Percentiles rank a stretch among this genome's conserved stretches.
phyloP scores from a whole-genome alignment of 23 red algal species.

The Agarophyton chilense region DNA sequence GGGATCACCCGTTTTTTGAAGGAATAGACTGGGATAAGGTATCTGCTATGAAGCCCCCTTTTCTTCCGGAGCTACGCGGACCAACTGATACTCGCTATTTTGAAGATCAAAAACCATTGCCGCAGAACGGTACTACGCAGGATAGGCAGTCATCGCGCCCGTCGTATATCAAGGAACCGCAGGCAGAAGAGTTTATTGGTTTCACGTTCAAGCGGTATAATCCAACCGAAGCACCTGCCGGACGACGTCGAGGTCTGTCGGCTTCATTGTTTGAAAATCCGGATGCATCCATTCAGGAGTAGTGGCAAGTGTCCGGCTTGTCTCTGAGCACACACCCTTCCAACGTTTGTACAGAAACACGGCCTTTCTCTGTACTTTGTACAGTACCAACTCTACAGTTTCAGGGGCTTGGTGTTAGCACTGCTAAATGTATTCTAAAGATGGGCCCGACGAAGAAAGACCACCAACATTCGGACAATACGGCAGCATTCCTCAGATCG shows the following conservation, averaged over 20 bases:
- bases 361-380: not conserved
- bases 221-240: conserved; percentile 52
- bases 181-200: conserved; percentile 76
- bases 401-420: too few relatives aligned
- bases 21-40: conserved; percentile 92
- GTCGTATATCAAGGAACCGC: conserved; percentile 68
- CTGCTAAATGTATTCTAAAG: too few relatives aligned
- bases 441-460: too few relatives aligned
- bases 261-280: conserved; percentile 44
- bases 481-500: not conserved
- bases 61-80: conserved; percentile 86
- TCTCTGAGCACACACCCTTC: not conserved
- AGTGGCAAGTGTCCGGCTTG: not conserved
- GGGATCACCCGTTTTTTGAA: conserved; percentile 94
- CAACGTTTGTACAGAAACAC: not conserved
- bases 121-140: conserved; percentile 9
- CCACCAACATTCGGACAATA: not conserved
- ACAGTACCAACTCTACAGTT: not conserved
- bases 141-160: not conserved
- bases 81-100: conserved; percentile 97
- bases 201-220: conserved; percentile 84
- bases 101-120: conserved; percentile 77
- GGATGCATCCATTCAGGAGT: conserved; percentile 26
- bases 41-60: conserved; percentile 72
- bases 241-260: conserved; percentile 41